phyloP scores from a whole-genome alignment of 768 basidiomycete species.

The Galerina sulciceps region DNA sequence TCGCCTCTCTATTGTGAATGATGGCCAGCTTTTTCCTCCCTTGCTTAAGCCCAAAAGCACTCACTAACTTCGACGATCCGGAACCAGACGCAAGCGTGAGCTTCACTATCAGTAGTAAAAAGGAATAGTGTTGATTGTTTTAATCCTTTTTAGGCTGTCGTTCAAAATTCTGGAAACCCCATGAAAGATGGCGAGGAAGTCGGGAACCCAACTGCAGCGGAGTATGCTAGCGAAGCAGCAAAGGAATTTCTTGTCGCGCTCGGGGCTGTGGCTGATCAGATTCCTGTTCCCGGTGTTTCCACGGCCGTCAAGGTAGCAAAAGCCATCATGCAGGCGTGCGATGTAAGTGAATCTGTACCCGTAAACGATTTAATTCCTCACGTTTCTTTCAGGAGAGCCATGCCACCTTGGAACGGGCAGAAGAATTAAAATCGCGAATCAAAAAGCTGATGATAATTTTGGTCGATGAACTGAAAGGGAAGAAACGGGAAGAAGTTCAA shows the following conservation, averaged over 20 bases:
- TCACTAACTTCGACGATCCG: too few species aligned
- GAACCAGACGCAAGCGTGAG: too few species aligned
- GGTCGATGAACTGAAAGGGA: constrained; percentile 1
- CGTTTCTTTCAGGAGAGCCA: background rate
- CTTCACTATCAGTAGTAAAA: too few species aligned
- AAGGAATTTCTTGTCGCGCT: background rate
- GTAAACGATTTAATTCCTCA: background rate
- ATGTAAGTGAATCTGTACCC: background rate
- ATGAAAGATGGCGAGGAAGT: background rate
- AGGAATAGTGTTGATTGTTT: too few species aligned
- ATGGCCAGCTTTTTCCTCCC: too few species aligned
- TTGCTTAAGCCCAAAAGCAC: too few species aligned
- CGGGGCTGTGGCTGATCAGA: background rate
- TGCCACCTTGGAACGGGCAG: background rate
- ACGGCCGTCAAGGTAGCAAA: background rate
- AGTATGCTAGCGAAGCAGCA: background rate
- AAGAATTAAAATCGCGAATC: background rate
- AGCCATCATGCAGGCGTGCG: background rate
- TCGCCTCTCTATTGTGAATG: too few species aligned
- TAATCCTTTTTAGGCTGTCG: too few species aligned
- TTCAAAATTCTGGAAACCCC: too few species aligned
- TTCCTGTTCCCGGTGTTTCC: background rate
- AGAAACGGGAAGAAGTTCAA: background rate
- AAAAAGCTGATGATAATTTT: background rate
- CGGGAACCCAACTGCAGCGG: background rate